Base-by-base conservation (phyloP, 345 rosid species). In the Citrus trifoliata region DNA sequence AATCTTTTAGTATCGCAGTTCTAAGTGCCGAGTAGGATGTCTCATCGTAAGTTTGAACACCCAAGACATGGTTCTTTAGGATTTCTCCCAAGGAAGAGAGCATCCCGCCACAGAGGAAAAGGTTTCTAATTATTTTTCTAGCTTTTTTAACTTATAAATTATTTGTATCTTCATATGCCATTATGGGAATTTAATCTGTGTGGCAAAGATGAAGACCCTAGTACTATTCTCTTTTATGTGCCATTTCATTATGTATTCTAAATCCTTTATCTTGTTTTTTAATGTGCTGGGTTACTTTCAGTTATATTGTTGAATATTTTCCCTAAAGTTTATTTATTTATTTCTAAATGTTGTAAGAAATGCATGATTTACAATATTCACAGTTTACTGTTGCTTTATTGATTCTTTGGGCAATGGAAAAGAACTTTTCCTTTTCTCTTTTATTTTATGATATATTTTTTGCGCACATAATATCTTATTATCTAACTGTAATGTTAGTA, bases 41-140 rank as follows among this genome's bases (percentile, higher is more conserved):
- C 98, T 80, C 98, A 95, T 83, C 88, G 98, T 79, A 95, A 95
- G 88, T 92, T 95, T 89, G 95, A 95, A 83, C 97, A 95, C 86
- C 97, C 95, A 21, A 88, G 97, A 78, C 97, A 93, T 71, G 98
- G 97, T 46, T 95, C 98, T 56, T 80, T 95, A 81, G 98, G 98
- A 67, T 95, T 95, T 77, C 97, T 95, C 75, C 97, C 97, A 10
- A 89, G 97, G 86, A 93, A 95, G 81, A 84, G 98, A 67, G 89
- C 97, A 60, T 69, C 88, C 60, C 89, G 95, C 46, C 97, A 91
- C 63, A 87, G 95, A 63, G 98, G 98, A 74, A 95, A 90, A 92
- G 98, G 98, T 93, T 40, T 66, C 9, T 63, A 9, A 32, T 60
- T 67, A 55, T 69, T 28, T 55, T 33, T 33, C 0, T 69, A 7